Percentiles rank a stretch among this genome's conserved stretches.
Conservation (phyloP, 306 rosid genomes). For the Ziziphus jujuba region DNA sequence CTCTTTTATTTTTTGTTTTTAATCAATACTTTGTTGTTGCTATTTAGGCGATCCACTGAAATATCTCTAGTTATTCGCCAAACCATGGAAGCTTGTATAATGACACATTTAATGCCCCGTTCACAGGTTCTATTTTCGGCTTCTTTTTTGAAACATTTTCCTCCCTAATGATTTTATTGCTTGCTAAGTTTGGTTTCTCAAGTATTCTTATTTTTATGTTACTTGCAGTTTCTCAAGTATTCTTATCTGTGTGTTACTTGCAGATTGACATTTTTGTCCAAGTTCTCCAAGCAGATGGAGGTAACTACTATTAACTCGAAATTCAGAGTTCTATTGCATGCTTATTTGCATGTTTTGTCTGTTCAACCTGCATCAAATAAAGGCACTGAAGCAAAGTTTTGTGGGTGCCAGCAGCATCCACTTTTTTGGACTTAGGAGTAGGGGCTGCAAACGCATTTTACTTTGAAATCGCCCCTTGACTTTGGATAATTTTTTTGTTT, state of each 20-base stretch:
- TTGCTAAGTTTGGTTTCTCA: conserved; percentile 11
- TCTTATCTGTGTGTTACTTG: conserved; percentile 16
- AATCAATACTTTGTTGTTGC: conserved; percentile 23
- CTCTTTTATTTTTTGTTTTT: conserved; percentile 13
- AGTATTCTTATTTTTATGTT: conserved; percentile 14
- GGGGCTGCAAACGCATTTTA: too few relatives aligned
- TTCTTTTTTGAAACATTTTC: conserved; percentile 26
- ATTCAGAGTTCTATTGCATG: neutral
- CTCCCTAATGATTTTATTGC: conserved; percentile 14
- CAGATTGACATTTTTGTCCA: conserved; percentile 94
- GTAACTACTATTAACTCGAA: conserved; percentile 32
- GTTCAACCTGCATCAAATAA: too few relatives aligned
- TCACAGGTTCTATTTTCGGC: conserved; percentile 62
- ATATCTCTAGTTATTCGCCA: conserved; percentile 89
- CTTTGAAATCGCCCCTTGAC: conserved; percentile 5
- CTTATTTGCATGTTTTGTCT: too few relatives aligned
- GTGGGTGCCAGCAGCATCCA: too few relatives aligned
- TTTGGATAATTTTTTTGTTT: neutral
- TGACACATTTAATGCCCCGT: conserved; percentile 86
- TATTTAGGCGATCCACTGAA: conserved; percentile 82
- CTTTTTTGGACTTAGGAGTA: too few relatives aligned
- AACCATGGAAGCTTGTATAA: conserved; percentile 83
- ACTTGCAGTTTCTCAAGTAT: conserved; percentile 43
- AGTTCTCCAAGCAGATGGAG: conserved; percentile 98
- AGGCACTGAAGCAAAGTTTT: too few relatives aligned